Percentiles rank a stretch among this genome's conserved stretches.
phyloP scores from a whole-genome alignment of 139 green algal genomes.

The Diplosphaera chodatii region DNA sequence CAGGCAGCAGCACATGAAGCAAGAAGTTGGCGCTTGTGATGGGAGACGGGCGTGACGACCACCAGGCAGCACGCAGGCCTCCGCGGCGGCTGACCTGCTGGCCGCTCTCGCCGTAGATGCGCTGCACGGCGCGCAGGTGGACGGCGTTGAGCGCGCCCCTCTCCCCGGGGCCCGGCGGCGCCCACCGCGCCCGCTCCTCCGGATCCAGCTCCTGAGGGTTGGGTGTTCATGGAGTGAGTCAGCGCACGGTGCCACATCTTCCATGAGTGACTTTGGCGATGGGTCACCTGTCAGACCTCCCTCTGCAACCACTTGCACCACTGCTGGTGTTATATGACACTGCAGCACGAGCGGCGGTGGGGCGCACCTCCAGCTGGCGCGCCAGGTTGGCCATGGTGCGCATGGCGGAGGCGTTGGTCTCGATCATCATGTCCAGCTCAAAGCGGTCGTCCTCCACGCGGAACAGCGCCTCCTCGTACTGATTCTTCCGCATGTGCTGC shows the following conservation, averaged over 20 bases:
- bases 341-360: no score
- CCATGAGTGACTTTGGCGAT: no score
- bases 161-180: neutral
- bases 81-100: no score
- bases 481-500: slow-evolving; percentile 96
- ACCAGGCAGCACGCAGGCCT: slow-evolving; percentile 1
- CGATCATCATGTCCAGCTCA: slow-evolving; percentile 94
- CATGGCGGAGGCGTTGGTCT: slow-evolving; percentile 70
- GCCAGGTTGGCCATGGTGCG: slow-evolving; percentile 23
- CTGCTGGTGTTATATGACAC: no score
- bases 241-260: no score
- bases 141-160: slow-evolving; percentile 44
- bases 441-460: slow-evolving; percentile 95
- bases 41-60: no score
- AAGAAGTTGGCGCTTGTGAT: no score
- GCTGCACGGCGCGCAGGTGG: slow-evolving; percentile 73
- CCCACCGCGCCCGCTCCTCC: slow-evolving; percentile 46
- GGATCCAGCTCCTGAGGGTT: slow-evolving; percentile 31
- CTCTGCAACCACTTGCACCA: no score
- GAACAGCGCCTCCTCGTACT: slow-evolving; percentile 92
- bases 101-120: slow-evolving; percentile 75
- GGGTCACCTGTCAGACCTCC: no score
- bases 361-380: neutral
- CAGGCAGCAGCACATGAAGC: slow-evolving; percentile 40
- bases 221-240: neutral